Conservation (phyloP, 768 basidiomycete genomes). For the Mycena pura region DNA sequence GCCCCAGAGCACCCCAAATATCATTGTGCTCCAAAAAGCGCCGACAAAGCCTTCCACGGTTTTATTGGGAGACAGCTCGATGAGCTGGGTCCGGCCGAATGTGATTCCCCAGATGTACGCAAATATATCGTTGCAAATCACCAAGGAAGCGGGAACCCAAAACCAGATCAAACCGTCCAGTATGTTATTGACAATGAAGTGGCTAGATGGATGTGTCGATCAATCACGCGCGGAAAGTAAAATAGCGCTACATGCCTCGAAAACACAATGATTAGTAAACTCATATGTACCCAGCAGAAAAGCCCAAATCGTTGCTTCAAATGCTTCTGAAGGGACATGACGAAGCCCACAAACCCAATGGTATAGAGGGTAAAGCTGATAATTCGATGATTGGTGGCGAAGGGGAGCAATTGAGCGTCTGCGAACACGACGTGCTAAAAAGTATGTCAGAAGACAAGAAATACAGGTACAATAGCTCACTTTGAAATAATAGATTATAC, state of each 20-base stretch:
- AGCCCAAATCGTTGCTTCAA: constrained; percentile 97
- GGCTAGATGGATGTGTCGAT: constrained; percentile 55
- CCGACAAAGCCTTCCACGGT: constrained; percentile 99
- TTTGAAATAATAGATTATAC: constrained; percentile 99
- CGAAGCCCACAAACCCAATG: constrained; percentile 97
- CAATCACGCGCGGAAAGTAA: not conserved
- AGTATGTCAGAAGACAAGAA: constrained; percentile 2
- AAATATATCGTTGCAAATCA: constrained; percentile 98
- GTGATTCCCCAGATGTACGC: constrained; percentile 97
- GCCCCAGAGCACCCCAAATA: constrained; percentile 85
- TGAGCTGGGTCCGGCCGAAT: constrained; percentile 91
- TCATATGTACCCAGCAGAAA: constrained; percentile 99
- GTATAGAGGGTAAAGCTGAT: constrained; percentile 97
- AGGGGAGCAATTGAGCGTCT: constrained; percentile 90
- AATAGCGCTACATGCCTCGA: constrained; percentile 69
- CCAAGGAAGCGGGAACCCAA: constrained; percentile 95
- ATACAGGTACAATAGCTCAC: constrained; percentile 42
- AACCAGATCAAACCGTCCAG: constrained; percentile 99
- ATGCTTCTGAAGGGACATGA: constrained; percentile 92
- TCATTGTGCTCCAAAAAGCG: constrained; percentile 91
- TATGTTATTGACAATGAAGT: constrained; percentile 99
- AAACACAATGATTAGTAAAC: constrained; percentile 89
- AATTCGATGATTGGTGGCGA: constrained; percentile 96
- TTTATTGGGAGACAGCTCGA: constrained; percentile 97
- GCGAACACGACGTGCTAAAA: constrained; percentile 93